A percentile compares a stretch with the other conserved stretches of the same genome.
These are phyloP conservation scores for Phaeomoniella chlamydospora DNA, from an alignment of 2,329 filamentous ascomycete genomes.

Conservation along the genomic window DNA sequence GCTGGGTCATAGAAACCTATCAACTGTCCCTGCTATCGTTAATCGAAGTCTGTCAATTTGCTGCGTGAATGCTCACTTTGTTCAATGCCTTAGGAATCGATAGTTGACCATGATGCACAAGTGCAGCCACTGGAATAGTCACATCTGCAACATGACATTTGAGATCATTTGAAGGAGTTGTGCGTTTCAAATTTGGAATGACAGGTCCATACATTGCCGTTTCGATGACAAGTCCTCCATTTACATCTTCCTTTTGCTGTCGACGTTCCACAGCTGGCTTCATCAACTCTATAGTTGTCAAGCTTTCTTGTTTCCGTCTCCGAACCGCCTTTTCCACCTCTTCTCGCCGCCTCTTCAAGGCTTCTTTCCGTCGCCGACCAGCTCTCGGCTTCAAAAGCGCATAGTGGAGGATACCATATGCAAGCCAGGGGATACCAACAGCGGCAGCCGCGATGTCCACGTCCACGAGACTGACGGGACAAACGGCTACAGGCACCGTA, in stretches of 20 bases:
- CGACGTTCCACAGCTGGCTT: constrained; percentile 21
- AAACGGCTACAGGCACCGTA: constrained; percentile 22
- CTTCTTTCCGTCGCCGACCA: constrained; percentile 18
- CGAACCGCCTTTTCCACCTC: constrained; percentile 20
- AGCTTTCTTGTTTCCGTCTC: constrained; percentile 20
- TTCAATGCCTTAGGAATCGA: constrained; percentile 18
- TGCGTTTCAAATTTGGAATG: constrained; percentile 10
- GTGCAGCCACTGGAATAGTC: constrained; percentile 27
- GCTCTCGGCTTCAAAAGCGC: constrained; percentile 23
- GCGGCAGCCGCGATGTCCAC: constrained; percentile 19
- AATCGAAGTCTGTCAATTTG: neutral
- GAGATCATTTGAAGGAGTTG: constrained; percentile 9
- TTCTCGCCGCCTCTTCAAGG: constrained; percentile 19
- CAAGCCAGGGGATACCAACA: constrained; percentile 21
- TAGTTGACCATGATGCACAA: constrained; percentile 26
- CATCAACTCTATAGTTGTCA: constrained; percentile 25
- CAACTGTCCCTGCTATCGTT: constrained; percentile 20
- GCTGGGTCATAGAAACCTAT: constrained; percentile 28
- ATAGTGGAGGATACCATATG: constrained; percentile 26
- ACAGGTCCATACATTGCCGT: constrained; percentile 25
- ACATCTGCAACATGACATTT: constrained; percentile 21
- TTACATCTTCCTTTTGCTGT: constrained; percentile 18
- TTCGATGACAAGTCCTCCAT: constrained; percentile 22
- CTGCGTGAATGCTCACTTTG: constrained; percentile 15
- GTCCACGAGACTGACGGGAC: constrained; percentile 18